A percentile compares a stretch with the other conserved stretches of the same genome.
Evolutionary conservation across 1,284 basidiomycete genomes (phyloP).

Genomic region (Cryptococcus depauperatus): DNA sequence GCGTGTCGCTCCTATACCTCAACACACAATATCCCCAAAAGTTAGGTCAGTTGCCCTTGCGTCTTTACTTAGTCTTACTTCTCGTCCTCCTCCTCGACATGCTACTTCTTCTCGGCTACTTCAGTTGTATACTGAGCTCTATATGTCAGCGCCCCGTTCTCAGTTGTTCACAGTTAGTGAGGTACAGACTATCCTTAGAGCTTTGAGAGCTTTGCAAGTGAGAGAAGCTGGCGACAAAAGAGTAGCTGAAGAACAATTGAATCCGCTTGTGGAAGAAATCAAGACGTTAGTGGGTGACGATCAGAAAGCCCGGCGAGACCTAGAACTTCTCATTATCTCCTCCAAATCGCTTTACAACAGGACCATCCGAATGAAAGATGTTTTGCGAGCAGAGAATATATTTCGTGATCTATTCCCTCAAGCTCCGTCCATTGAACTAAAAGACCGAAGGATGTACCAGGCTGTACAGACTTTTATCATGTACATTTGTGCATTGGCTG

Average conservation of each 20-base stretch:
- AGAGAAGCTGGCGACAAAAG: conserved; percentile 8
- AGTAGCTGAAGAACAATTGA: conserved; percentile 15
- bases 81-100: background rate
- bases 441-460: conserved; percentile 10
- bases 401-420: conserved; percentile 14
- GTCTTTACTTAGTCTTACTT: conserved; percentile 7
- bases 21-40: conserved; percentile 10
- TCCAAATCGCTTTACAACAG: conserved; percentile 6
- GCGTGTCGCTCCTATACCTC: conserved; percentile 7
- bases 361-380: conserved; percentile 7
- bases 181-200: conserved; percentile 14
- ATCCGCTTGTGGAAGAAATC: conserved; percentile 18
- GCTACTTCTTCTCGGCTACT: conserved; percentile 14
- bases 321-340: conserved; percentile 16
- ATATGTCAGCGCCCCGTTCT: conserved; percentile 17
- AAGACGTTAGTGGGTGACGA: conserved; percentile 13
- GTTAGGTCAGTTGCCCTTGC: conserved; percentile 10
- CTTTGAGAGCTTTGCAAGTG: conserved; percentile 14
- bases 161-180: conserved; percentile 26
- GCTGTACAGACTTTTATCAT: conserved; percentile 29
- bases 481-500: conserved; percentile 24
- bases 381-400: conserved; percentile 14
- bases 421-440: conserved; percentile 1
- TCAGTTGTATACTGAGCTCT: conserved; percentile 22
- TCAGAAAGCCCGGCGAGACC: conserved; percentile 5